These are phyloP conservation scores for Pachysandra terminalis DNA, from an alignment of 164 flowering plant genomes.

Conservation along the genomic window DNA sequence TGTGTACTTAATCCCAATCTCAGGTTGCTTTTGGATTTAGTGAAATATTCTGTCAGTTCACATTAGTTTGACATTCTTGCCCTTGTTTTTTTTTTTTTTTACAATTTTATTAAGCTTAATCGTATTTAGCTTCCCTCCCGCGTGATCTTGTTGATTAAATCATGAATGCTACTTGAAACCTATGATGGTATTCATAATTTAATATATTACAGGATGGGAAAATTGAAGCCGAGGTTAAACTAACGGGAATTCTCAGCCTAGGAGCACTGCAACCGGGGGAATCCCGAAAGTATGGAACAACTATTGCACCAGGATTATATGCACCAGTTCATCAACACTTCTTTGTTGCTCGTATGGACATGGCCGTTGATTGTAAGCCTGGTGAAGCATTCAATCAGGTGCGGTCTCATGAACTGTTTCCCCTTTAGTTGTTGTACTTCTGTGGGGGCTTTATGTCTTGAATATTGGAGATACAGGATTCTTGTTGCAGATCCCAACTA, in stretches of 20 bases:
- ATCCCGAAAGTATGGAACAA: constrained; percentile 82
- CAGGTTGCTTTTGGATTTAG: background rate
- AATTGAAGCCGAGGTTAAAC: constrained; percentile 91
- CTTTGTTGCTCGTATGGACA: constrained; percentile 90
- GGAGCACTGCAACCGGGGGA: constrained; percentile 87
- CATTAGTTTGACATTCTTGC: too few species aligned
- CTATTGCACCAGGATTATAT: constrained; percentile 86
- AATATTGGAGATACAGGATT: too few species aligned
- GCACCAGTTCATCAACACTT: constrained; percentile 95
- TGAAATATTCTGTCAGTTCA: background rate
- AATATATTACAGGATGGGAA: constrained; percentile 65
- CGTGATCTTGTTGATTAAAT: background rate
- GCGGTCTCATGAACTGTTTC: background rate
- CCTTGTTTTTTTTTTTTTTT: background rate
- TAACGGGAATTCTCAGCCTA: constrained; percentile 85
- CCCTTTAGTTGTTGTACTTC: too few species aligned
- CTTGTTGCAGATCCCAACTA: too few species aligned
- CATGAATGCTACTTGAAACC: background rate
- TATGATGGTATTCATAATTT: background rate
- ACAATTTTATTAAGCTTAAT: background rate
- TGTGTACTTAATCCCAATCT: too few species aligned
- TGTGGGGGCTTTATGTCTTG: background rate
- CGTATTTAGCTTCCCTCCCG: background rate
- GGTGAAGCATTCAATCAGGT: constrained; percentile 89
- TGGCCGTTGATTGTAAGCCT: constrained; percentile 89